phyloP scores from a whole-genome alignment of 2,329 filamentous ascomycete genomes.

The Berkeleyomyces basicola region DNA sequence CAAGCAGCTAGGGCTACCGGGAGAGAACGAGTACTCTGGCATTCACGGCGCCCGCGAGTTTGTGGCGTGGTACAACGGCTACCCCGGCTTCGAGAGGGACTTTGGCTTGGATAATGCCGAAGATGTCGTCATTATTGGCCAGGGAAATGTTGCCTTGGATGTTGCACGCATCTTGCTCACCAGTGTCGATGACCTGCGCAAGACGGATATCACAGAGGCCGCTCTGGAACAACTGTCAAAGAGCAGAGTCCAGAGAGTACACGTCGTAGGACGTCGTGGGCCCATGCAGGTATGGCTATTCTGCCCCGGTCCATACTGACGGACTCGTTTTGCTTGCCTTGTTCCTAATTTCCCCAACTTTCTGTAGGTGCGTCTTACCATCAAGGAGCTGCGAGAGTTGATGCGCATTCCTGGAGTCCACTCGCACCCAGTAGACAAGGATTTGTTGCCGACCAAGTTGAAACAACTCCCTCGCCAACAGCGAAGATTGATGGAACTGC shows the following conservation, averaged over 20 bases:
- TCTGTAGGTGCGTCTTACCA: conserved; percentile 69
- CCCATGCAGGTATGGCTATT: conserved; percentile 52
- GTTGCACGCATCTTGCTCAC: conserved; percentile 77
- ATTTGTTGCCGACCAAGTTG: conserved; percentile 50
- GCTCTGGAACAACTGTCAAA: conserved; percentile 57
- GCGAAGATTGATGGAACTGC: conserved; percentile 62
- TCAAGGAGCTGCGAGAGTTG: conserved; percentile 83
- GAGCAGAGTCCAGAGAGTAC: conserved; percentile 63
- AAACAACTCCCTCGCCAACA: conserved; percentile 58
- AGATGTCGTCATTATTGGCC: conserved; percentile 77
- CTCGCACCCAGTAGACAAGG: conserved; percentile 51
- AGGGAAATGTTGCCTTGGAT: conserved; percentile 92
- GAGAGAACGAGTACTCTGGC: conserved; percentile 54
- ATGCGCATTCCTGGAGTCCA: conserved; percentile 57
- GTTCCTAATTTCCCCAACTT: background rate
- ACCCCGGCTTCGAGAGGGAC: conserved; percentile 59
- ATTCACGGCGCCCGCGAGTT: conserved; percentile 83
- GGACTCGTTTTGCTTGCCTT: too few species aligned
- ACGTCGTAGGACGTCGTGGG: conserved; percentile 76
- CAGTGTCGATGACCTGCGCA: conserved; percentile 52
- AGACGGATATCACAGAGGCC: conserved; percentile 78
- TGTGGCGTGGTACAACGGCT: conserved; percentile 96
- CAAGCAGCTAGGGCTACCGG: conserved; percentile 58
- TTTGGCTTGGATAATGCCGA: conserved; percentile 52
- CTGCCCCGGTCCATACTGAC: too few species aligned